A percentile compares a stretch with the other conserved stretches of the same genome.
Conservation (phyloP, 2,329 filamentous ascomycete species). For the Talaromyces sp. region DNA sequence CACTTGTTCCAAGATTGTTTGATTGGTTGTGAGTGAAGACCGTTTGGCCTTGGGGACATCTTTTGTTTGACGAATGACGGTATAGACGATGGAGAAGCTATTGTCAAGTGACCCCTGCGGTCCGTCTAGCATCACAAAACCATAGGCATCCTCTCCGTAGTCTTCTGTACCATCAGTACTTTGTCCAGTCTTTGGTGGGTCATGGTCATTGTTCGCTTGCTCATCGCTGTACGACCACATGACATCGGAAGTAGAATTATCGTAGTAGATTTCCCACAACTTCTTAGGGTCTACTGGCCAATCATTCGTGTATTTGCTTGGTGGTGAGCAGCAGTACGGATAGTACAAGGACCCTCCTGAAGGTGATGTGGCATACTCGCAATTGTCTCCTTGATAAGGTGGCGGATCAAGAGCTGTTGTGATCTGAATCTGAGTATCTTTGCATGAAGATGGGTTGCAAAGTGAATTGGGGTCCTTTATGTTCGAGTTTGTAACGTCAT, state of each 20-base stretch:
- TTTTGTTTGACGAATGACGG: constrained; percentile 14
- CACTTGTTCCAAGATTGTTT: constrained; percentile 19
- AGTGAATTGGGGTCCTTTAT: background rate
- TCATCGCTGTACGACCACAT: constrained; percentile 18
- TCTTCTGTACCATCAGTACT: constrained; percentile 7
- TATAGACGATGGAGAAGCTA: constrained; percentile 18
- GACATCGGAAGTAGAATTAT: constrained; percentile 13
- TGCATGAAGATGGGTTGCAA: background rate
- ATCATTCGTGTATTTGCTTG: constrained; percentile 10
- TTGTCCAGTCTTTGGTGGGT: constrained; percentile 10
- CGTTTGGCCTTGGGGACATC: constrained; percentile 15
- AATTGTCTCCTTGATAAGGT: background rate
- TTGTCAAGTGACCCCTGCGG: constrained; percentile 21
- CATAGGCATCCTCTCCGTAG: constrained; percentile 23
- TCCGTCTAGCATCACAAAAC: constrained; percentile 28
- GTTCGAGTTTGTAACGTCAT: background rate
- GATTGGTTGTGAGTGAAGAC: constrained; percentile 20
- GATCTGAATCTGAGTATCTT: background rate
- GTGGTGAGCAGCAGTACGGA: background rate
- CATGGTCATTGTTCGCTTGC: constrained; percentile 18
- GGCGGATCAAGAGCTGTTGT: constrained; percentile 9
- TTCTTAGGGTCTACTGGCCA: constrained; percentile 24
- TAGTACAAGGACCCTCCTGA: background rate
- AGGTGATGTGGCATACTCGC: background rate
- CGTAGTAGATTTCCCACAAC: constrained; percentile 18